Evolutionary conservation across 2,329 filamentous ascomycete species (phyloP).

Genomic region (Aspergillus tamarii): DNA sequence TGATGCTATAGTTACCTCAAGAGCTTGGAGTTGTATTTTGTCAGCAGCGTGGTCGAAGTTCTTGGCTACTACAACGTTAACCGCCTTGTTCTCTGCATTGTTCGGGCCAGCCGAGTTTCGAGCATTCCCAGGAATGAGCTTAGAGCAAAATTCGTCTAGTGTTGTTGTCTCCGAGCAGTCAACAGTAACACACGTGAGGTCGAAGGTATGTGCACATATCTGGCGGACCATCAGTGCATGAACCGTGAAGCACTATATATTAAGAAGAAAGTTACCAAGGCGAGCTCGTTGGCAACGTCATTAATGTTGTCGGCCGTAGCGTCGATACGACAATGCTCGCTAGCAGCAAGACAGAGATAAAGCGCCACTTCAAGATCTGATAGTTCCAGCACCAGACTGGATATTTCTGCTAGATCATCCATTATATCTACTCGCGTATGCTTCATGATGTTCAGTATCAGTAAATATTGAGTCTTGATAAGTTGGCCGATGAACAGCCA

Average conservation of each 20-base stretch:
- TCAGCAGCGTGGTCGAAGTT: constrained; percentile 75
- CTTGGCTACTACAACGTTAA: constrained; percentile 80
- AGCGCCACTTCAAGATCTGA: constrained; percentile 87
- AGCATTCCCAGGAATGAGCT: constrained; percentile 59
- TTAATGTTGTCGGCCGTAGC: constrained; percentile 65
- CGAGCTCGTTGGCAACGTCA: constrained; percentile 73
- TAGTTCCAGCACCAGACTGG: constrained; percentile 73
- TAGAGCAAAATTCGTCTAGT: constrained; percentile 77
- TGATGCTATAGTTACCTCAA: constrained; percentile 51
- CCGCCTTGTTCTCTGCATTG: constrained; percentile 61
- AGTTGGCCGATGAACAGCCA: not conserved
- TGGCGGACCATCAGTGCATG: constrained; percentile 34
- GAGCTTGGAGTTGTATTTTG: constrained; percentile 78
- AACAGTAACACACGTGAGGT: constrained; percentile 69
- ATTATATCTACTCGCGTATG: constrained; percentile 12
- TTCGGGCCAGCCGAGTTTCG: constrained; percentile 28
- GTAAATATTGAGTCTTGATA: not conserved
- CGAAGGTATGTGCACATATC: constrained; percentile 73
- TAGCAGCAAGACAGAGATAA: constrained; percentile 76
- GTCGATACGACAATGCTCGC: constrained; percentile 88
- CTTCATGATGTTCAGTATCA: not conserved
- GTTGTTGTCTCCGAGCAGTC: constrained; percentile 74
- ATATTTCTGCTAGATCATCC: constrained; percentile 47
- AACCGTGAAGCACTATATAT: not conserved
- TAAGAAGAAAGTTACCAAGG: constrained; percentile 56